Conservation (phyloP, 352 stramenopile genomes). For the Aphanomyces cochlioides region DNA sequence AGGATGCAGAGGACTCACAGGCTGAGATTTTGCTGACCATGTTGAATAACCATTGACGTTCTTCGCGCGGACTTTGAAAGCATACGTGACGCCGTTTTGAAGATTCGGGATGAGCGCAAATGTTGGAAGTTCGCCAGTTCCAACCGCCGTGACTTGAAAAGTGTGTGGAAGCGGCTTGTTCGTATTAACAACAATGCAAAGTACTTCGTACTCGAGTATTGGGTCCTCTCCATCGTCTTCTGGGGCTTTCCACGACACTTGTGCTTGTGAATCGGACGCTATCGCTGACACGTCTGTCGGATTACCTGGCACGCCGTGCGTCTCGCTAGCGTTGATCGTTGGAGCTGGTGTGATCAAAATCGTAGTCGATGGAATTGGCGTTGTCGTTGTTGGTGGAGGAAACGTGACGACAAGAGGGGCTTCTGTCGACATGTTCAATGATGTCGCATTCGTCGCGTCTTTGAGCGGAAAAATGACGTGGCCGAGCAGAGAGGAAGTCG, state of each 20-base stretch:
- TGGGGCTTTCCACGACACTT: slow-evolving; percentile 57
- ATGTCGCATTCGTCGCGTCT: neutral
- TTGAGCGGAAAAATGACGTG: neutral
- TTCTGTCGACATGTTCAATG: neutral
- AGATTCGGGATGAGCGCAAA: slow-evolving; percentile 44
- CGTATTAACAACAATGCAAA: slow-evolving; percentile 20
- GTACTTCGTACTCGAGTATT: slow-evolving; percentile 59
- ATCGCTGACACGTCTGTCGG: slow-evolving; percentile 54
- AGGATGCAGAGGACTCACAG: slow-evolving; percentile 59
- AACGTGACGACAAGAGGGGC: slow-evolving; percentile 32
- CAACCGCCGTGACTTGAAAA: slow-evolving; percentile 1
- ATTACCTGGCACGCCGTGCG: slow-evolving; percentile 60
- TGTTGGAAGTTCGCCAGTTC: slow-evolving; percentile 34
- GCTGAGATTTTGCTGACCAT: slow-evolving; percentile 67
- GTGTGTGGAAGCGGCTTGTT: slow-evolving; percentile 1
- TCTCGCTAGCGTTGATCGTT: slow-evolving; percentile 30
- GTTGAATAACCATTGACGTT: slow-evolving; percentile 63
- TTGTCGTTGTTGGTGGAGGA: neutral
- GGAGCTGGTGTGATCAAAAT: neutral
- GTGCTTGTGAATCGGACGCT: slow-evolving; percentile 48
- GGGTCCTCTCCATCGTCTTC: slow-evolving; percentile 60
- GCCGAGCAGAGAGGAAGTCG: neutral
- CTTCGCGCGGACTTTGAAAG: slow-evolving; percentile 64
- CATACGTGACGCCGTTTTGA: slow-evolving; percentile 58
- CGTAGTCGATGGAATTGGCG: neutral